phyloP scores from a whole-genome alignment of 2,329 filamentous ascomycete species.

The Chalaropsis ovoidea region DNA sequence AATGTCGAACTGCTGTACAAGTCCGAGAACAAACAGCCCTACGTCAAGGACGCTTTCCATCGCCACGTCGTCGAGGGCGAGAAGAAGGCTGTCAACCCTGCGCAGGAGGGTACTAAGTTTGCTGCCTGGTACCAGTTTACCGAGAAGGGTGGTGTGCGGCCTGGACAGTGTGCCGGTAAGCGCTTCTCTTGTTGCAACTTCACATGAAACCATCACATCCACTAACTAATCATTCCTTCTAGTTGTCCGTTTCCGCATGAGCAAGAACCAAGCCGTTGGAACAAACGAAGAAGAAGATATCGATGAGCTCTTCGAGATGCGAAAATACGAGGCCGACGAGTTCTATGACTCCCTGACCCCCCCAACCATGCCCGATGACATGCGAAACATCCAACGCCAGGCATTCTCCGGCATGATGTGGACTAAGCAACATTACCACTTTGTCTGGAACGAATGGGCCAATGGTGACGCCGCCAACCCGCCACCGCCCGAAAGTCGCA shows the following conservation, averaged over 20 bases:
- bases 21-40: conserved; percentile 67
- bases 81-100: conserved; percentile 71
- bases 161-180: conserved; percentile 81
- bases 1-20: conserved; percentile 71
- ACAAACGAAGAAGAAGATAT: conserved; percentile 32
- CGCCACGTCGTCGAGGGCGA: conserved; percentile 73
- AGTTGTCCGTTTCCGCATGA: conserved; percentile 86
- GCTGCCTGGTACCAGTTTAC: conserved; percentile 90
- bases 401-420: conserved; percentile 96
- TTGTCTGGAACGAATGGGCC: conserved; percentile 96
- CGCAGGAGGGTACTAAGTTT: conserved; percentile 71
- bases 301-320: conserved; percentile 78
- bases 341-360: conserved; percentile 93
- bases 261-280: conserved; percentile 46
- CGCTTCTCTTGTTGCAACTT: conserved; percentile 29
- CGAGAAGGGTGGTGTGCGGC: conserved; percentile 73
- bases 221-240: conserved; percentile 10
- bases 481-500: conserved; percentile 69
- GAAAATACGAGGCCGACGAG: conserved; percentile 83
- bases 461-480: conserved; percentile 85
- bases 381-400: conserved; percentile 89
- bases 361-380: conserved; percentile 82
- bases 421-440: conserved; percentile 95
- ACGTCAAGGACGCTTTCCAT: conserved; percentile 94
- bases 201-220: neutral